A percentile compares a stretch with the other conserved stretches of the same genome.
Conservation (phyloP, 108 stramenopile genomes). For the Pelagomonas calceolata region DNA sequence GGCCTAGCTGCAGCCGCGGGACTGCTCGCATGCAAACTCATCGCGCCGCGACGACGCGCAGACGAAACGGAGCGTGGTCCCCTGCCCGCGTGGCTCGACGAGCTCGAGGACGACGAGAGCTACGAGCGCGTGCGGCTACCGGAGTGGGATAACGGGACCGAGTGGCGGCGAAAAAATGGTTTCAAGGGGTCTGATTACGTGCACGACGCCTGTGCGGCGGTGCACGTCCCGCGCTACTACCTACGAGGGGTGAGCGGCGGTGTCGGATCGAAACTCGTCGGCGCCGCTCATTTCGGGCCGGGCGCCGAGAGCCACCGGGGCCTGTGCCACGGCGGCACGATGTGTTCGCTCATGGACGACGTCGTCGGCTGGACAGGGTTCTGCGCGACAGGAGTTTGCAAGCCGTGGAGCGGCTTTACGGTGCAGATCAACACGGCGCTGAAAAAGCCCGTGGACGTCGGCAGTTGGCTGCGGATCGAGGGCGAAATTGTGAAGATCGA, state of each 20-base stretch:
- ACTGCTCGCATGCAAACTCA: too few species aligned
- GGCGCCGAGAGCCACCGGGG: constrained; percentile 63
- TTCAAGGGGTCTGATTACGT: too few species aligned
- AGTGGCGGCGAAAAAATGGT: too few species aligned
- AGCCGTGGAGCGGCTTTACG: constrained; percentile 67
- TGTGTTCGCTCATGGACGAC: constrained; percentile 68
- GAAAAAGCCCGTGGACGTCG: constrained; percentile 47
- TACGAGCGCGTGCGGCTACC: too few species aligned
- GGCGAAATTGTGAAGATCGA: constrained; percentile 43
- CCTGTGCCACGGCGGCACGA: constrained; percentile 68
- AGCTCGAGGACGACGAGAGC: too few species aligned
- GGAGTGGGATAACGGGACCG: too few species aligned
- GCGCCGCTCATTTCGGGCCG: constrained; percentile 55
- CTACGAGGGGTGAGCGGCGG: constrained; percentile 20
- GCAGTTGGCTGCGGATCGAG: constrained; percentile 36
- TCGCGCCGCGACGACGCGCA: too few species aligned
- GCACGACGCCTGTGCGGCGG: too few species aligned
- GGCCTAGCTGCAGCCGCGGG: too few species aligned
- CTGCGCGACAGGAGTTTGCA: constrained; percentile 45
- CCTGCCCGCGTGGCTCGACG: too few species aligned
- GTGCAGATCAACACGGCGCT: constrained; percentile 64
- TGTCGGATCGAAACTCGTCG: constrained; percentile 51
- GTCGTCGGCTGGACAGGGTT: constrained; percentile 69
- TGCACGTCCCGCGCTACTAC: too few species aligned
- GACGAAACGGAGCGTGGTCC: too few species aligned